These are phyloP conservation scores for Phytophthora chlamydospora DNA, from an alignment of 352 stramenopile species.

Conservation along the genomic window DNA sequence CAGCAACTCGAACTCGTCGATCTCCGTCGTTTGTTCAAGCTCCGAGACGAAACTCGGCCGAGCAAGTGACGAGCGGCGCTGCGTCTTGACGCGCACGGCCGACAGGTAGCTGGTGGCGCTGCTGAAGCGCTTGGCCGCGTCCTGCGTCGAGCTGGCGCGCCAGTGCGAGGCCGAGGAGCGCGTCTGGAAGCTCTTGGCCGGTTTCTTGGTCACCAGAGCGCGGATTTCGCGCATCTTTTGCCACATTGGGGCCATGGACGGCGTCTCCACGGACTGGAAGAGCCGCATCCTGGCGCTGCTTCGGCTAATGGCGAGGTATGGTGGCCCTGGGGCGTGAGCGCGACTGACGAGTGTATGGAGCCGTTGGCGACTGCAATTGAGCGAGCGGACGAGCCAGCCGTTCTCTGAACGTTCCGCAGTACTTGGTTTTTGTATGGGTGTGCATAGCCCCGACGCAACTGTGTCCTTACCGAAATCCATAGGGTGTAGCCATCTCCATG, in stretches of 20 bases:
- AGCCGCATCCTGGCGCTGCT: conserved; percentile 21
- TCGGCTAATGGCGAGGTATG: not conserved
- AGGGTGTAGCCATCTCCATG: conserved; percentile 25
- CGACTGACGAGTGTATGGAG: conserved; percentile 2
- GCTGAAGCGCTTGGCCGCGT: conserved; percentile 25
- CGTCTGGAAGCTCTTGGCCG: conserved; percentile 19
- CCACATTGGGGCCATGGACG: conserved; percentile 51
- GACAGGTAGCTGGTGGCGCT: conserved; percentile 32
- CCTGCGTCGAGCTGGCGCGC: conserved; percentile 24
- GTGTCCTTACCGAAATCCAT: conserved; percentile 18
- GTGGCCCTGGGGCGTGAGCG: not conserved
- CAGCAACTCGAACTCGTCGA: conserved; percentile 66
- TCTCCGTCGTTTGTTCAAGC: conserved; percentile 33
- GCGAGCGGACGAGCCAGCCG: conserved; percentile 1
- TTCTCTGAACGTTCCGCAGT: conserved; percentile 27
- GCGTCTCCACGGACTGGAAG: conserved; percentile 28
- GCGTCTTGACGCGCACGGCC: conserved; percentile 26
- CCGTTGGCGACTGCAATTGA: not conserved
- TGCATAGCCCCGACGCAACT: not conserved
- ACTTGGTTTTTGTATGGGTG: conserved; percentile 15
- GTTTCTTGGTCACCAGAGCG: conserved; percentile 32
- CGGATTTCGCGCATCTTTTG: conserved; percentile 45
- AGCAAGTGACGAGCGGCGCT: conserved; percentile 21
- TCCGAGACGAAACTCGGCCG: conserved; percentile 20
- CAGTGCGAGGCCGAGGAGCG: conserved; percentile 44